A percentile compares a stretch with the other conserved stretches of the same genome.
Evolutionary conservation across 768 basidiomycete genomes (phyloP).

Genomic region (Macrolepiota fuliginosa): DNA sequence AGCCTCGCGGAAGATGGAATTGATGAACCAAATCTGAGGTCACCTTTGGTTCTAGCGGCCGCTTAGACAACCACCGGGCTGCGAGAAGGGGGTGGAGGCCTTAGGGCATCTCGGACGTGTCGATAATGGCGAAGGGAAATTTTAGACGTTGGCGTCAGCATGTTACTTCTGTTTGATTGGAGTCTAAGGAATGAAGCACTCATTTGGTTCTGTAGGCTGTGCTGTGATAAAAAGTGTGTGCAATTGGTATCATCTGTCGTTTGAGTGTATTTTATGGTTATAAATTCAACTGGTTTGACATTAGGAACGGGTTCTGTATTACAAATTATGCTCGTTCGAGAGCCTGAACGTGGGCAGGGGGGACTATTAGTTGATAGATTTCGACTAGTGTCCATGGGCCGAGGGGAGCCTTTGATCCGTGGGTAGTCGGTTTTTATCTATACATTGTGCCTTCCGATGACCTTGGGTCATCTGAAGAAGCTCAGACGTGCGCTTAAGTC

Average conservation of each 20-base stretch:
- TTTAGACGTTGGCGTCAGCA: constrained; percentile 30
- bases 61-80: constrained; percentile 26
- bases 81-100: constrained; percentile 25
- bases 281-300: constrained; percentile 36
- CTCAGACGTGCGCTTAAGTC: background rate
- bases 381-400: background rate
- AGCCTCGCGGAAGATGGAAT: background rate
- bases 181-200: background rate
- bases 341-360: background rate
- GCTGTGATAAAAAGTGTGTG: constrained; percentile 36
- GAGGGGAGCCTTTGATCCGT: background rate
- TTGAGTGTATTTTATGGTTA: constrained; percentile 55
- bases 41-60: background rate
- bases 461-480: background rate
- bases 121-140: constrained; percentile 29
- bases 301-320: constrained; percentile 13
- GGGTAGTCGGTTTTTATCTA: background rate
- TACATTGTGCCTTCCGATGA: background rate
- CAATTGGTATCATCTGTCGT: constrained; percentile 43
- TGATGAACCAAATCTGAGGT: background rate
- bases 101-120: constrained; percentile 25
- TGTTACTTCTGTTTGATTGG: background rate
- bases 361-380: background rate
- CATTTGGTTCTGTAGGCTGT: constrained; percentile 29
- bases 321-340: background rate